These are phyloP conservation scores for Gaultheria prostrata DNA, from an alignment of 148 eudicot genomes.

Conservation along the genomic window DNA sequence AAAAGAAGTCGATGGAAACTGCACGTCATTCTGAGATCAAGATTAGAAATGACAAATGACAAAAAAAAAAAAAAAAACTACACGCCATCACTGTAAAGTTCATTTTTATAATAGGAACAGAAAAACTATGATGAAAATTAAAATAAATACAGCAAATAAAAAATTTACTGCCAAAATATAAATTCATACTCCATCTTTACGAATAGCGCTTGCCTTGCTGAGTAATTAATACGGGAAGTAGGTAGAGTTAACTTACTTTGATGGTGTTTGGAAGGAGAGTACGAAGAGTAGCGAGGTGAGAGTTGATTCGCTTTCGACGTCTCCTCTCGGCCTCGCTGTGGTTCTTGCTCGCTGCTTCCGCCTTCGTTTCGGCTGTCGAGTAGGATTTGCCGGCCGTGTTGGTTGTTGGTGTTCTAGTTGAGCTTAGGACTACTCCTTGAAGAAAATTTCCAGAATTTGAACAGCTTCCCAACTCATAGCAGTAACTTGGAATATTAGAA, in stretches of 20 bases:
- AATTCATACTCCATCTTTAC: no score
- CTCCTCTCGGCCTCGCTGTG: slow-evolving; percentile 90
- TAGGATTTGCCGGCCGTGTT: neutral
- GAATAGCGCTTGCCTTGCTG: no score
- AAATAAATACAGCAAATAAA: no score
- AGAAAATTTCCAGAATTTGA: slow-evolving; percentile 28
- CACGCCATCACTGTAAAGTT: no score
- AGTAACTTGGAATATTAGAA: slow-evolving; percentile 30
- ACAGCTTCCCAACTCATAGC: slow-evolving; percentile 37
- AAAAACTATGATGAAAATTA: no score
- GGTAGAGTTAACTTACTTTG: slow-evolving; percentile 46
- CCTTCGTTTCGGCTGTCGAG: slow-evolving; percentile 45
- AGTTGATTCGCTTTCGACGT: slow-evolving; percentile 76
- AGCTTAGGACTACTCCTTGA: slow-evolving; percentile 21
- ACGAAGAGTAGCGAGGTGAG: slow-evolving; percentile 76
- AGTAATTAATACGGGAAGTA: no score
- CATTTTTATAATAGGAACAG: no score
- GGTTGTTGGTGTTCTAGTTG: slow-evolving; percentile 4
- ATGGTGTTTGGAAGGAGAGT: slow-evolving; percentile 61
- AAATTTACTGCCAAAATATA: no score
- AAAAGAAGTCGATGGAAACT: no score
- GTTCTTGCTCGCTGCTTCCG: slow-evolving; percentile 56
- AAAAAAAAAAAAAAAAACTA: no score
- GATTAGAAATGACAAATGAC: no score
- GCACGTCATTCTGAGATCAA: no score